Evolutionary conservation across 2,329 filamentous ascomycete species (phyloP).

Genomic region (Tolypocladium paradoxum): DNA sequence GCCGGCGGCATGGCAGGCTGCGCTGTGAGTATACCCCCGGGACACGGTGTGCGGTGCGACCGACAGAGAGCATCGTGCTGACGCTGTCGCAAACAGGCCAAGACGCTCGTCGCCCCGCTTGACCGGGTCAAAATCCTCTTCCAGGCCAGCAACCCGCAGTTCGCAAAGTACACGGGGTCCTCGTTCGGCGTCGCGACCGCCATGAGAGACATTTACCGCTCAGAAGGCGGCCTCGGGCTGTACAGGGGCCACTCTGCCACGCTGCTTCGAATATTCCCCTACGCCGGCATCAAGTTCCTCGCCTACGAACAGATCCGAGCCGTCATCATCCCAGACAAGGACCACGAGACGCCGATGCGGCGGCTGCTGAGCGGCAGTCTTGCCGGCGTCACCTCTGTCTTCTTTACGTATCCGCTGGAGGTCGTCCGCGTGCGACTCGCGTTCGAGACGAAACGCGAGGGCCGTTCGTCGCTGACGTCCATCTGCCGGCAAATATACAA

Average conservation of each 20-base stretch:
- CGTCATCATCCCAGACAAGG: slow-evolving; percentile 56
- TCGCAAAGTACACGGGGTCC: slow-evolving; percentile 82
- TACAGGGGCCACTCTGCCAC: slow-evolving; percentile 95
- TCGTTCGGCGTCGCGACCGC: slow-evolving; percentile 78
- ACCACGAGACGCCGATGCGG: slow-evolving; percentile 71
- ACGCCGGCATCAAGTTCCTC: slow-evolving; percentile 95
- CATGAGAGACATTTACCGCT: slow-evolving; percentile 69
- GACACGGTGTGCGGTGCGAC: too few relatives aligned
- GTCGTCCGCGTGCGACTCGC: slow-evolving; percentile 85
- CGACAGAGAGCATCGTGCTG: not conserved
- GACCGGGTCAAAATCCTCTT: slow-evolving; percentile 98
- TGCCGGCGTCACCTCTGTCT: slow-evolving; percentile 81
- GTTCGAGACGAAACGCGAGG: slow-evolving; percentile 77
- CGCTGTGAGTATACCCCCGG: slow-evolving; percentile 52
- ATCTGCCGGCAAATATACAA: slow-evolving; percentile 83
- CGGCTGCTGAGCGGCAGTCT: slow-evolving; percentile 64
- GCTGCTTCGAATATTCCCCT: slow-evolving; percentile 87
- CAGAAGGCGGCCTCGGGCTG: slow-evolving; percentile 65
- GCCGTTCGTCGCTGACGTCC: slow-evolving; percentile 56
- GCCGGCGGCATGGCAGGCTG: slow-evolving; percentile 88
- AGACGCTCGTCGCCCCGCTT: slow-evolving; percentile 89
- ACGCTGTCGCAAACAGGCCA: slow-evolving; percentile 49
- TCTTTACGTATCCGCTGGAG: slow-evolving; percentile 92
- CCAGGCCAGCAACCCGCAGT: slow-evolving; percentile 88
- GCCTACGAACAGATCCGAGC: slow-evolving; percentile 94